Evolutionary conservation across 176 grass and related monocot species (phyloP).

Genomic region (Avena atlantica): DNA sequence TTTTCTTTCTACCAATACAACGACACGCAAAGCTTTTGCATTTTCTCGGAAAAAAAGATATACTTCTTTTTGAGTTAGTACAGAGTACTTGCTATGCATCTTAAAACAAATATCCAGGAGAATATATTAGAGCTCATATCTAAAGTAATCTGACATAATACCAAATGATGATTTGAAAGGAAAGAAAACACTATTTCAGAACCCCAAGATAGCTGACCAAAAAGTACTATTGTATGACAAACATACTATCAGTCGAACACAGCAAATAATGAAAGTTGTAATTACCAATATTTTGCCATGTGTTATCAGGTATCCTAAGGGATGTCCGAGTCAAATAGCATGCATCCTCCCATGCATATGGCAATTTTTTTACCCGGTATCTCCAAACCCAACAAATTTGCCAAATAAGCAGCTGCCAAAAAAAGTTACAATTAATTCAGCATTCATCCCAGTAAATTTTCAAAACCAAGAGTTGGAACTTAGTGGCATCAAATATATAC

Average conservation of each 20-base stretch:
- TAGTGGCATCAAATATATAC: neutral
- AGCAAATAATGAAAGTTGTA: conserved; percentile 9
- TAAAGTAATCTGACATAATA: neutral
- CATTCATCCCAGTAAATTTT: conserved; percentile 19
- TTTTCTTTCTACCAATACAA: neutral
- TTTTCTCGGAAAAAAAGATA: neutral
- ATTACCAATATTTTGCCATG: conserved; percentile 94
- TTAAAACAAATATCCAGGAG: neutral
- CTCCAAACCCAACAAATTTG: conserved; percentile 81
- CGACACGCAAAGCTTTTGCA: neutral
- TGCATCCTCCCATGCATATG: conserved; percentile 92
- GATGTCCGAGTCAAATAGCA: conserved; percentile 80
- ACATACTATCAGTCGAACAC: neutral
- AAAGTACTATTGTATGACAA: conserved; percentile 1
- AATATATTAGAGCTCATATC: neutral
- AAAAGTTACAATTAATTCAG: conserved; percentile 19
- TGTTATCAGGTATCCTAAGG: conserved; percentile 62
- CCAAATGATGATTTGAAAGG: neutral
- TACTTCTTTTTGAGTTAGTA: neutral
- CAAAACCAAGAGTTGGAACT: neutral
- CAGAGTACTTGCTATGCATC: neutral
- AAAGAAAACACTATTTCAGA: neutral
- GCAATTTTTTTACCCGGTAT: conserved; percentile 82
- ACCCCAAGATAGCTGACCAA: neutral
- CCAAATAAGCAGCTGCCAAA: conserved; percentile 63